Evolutionary conservation across 352 stramenopile species (phyloP), one percentile per base, ranked within the genome.

Genomic region (Phytopythium montanum): DNA sequence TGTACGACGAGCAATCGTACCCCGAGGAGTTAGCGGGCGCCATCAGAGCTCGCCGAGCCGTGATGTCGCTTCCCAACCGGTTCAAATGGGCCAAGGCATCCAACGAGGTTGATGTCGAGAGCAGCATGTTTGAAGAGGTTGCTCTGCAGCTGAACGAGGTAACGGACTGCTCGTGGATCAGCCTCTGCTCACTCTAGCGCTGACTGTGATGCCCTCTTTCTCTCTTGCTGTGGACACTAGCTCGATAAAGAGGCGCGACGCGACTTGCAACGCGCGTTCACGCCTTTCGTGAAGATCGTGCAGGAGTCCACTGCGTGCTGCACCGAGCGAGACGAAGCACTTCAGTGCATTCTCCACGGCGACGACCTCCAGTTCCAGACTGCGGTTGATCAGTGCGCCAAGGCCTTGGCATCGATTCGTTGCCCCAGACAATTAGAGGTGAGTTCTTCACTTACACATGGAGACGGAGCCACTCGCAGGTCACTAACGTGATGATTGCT

Each of bases 61-160:
- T 36, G 13, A 77, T 81, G 72, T 53, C 36, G 18, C 23, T 70
- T 13, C 19, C 70, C 0, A 29, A 67, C 19, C 67, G 74, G 21
- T 44, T 76, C 10, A n/a, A 64, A 52, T 84, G 74, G 74, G 60
- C 78, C 31, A 60, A 44, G 66, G 62, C 58, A 7, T 67, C 75
- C 5, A 70, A 64, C 26, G 72, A 81, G 16, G 50, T 78, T 10
- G 49, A 55, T 6, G 36, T 76, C 29, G 41, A 62, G 14, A 58
- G 65, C 10, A 63, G 69, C n/a, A n/a, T 25, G 6, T 62, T 74
- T 23, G n/a, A 14, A 23, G 50, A 59, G 7, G 41, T 84, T 29
- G 8, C 25, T 14, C 13, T 31, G 12, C 44, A 62, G 18, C 23
- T 79, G 14, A 59, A 68, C 3, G 66, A 74, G 62, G 66, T 72